Base-by-base conservation (phyloP, 2,329 filamentous ascomycete species). In the Corinectria fuckeliana region DNA sequence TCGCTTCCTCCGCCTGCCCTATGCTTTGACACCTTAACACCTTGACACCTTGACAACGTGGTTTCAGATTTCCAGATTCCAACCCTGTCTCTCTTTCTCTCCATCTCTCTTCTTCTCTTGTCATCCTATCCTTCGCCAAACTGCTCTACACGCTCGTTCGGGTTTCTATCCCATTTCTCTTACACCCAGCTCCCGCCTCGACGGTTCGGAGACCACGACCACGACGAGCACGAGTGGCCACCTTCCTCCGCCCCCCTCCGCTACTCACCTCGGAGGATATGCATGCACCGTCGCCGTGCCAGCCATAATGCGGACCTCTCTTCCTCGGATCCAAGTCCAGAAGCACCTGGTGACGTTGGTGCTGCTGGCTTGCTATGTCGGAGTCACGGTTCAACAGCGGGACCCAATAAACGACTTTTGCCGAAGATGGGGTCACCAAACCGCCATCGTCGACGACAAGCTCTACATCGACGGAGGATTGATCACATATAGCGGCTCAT, bases 391-490 rank as follows among this genome's bases (percentile, higher is more conserved):
- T 34, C 76, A 75, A 50, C 78, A 81, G 60, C 72, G 80, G 56
- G 79, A 87, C 66, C 83, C 83, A 4, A 75, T 88, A 48, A 76
- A 74, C 21, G 78, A 85, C 70, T 88, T 83, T 56, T 84, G 82
- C 64, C 74, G 81, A 44, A 75, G 81, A 58, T 85, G 81, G 74
- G 84, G 82, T 42, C 87, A 89, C 69, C 84, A 88, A 69, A 85
- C 85, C 7, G 80, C 86, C 6, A 77, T 88, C 9, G 78, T 90
- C 44, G 85, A 88, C 69, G 73, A 81, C 39, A 82, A 79, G 61
- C 74, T 90, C 18, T 89, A 86, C 69, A 85, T 89, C 51, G 86
- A 89, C 67, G 87, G 87, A 34, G 86, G 86, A 4, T 75, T 83
- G 53, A 69, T 88, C 25, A 82, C 85, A 65, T 87, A 82, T 74